Evolutionary conservation across 306 rosid species (phyloP), one percentile per base, ranked within the genome.

Genomic region (Acacia confusa): DNA sequence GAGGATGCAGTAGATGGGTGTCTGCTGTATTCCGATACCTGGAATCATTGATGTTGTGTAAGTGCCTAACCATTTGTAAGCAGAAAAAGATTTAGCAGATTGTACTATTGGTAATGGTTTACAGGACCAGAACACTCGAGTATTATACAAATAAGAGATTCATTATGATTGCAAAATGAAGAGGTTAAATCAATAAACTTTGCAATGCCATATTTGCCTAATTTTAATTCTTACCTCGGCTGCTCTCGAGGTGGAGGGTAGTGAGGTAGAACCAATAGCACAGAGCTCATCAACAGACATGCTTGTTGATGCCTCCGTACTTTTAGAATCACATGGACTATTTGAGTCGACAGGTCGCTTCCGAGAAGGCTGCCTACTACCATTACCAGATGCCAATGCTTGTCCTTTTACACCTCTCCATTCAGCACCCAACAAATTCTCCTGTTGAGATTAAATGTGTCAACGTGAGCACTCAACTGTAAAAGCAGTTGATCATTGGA

Each of bases 391-490:
- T 55, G 94, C 88, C 75, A 90, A 83, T 63, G 88, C 88, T 87
- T 92, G 99, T 64, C 94, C 99, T 83, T 96, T 96, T 69, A 89
- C 82, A 85, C 81, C 91, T 81, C 98, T 88, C 98, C 98, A 91
- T 75, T 96, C 99, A 7, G 81, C 58, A 61, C 97, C 91, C 78
- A 86, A 64, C 69, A 87, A 45, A 86, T 81, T 83, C 82, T 96
- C 99, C 99, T 96, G 91, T 20, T 38, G 19, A 84, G 30, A 79
- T 47, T 61, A 68, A 78, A 75, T 13, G 36, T 27, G 70, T 45
- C 70, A 63, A 60, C 20, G 70, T 70, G 17, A 67, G 76, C 53
- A 28, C 82, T 71, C 67, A 55, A 80, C 78, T 43, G 44, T 67
- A 16, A 77, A 64, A 16, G 52, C 61, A 77, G 58, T 38, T 67